phyloP scores from a whole-genome alignment of 2,329 filamentous ascomycete species.

The Apiospora sp. region DNA sequence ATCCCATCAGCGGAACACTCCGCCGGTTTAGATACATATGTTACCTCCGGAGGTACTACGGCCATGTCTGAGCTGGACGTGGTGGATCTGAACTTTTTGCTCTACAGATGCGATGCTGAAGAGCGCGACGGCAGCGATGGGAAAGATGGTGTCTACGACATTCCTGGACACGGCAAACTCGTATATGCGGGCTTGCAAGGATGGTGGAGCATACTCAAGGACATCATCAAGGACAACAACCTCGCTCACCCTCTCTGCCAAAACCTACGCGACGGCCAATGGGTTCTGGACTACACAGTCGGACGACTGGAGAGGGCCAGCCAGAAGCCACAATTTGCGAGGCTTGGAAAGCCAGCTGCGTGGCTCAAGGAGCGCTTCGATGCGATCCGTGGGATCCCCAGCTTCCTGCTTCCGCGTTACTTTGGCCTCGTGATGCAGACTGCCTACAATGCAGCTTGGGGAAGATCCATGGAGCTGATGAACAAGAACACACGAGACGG shows the following conservation, averaged over 20 bases:
- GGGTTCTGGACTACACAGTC: conserved; percentile 89
- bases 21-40: conserved; percentile 82
- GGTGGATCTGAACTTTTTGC: conserved; percentile 86
- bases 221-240: conserved; percentile 87
- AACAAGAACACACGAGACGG: conserved; percentile 78
- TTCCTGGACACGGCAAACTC: conserved; percentile 83
- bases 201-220: conserved; percentile 92
- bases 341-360: conserved; percentile 69
- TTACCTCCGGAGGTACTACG: conserved; percentile 80
- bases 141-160: conserved; percentile 85
- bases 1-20: conserved; percentile 88
- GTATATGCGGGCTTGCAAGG: conserved; percentile 98
- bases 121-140: conserved; percentile 81
- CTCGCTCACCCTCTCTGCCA: conserved; percentile 93
- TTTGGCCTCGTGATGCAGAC: conserved; percentile 90
- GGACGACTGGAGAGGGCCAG: conserved; percentile 78
- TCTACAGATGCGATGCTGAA: conserved; percentile 92
- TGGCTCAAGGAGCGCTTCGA: conserved; percentile 90
- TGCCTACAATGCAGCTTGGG: conserved; percentile 84
- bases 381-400: conserved; percentile 84
- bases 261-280: conserved; percentile 88
- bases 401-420: conserved; percentile 89
- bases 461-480: conserved; percentile 81
- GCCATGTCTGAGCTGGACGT: conserved; percentile 80
- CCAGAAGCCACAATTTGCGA: conserved; percentile 66